phyloP scores from a whole-genome alignment of 2,329 filamentous ascomycete species.

The Monosporascus sp. region DNA sequence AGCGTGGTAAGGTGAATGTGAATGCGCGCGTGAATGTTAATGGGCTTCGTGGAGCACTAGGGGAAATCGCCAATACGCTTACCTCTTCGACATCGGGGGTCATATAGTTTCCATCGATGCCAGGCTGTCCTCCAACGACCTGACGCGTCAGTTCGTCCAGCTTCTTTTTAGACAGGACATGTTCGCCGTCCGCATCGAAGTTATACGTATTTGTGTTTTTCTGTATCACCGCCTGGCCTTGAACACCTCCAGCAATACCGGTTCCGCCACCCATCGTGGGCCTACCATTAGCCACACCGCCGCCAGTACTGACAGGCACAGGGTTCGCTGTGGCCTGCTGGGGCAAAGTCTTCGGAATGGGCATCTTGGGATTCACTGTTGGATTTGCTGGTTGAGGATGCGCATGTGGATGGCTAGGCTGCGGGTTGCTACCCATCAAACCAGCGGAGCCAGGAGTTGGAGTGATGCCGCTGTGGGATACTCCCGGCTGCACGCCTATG shows the following conservation, averaged over 20 bases:
- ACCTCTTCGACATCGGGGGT: constrained; percentile 96
- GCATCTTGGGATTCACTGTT: constrained; percentile 58
- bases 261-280: constrained; percentile 81
- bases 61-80: constrained; percentile 23
- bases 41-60: not conserved
- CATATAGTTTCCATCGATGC: constrained; percentile 69
- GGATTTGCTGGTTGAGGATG: constrained; percentile 39
- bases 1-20: not conserved
- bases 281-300: constrained; percentile 58
- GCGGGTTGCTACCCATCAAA: constrained; percentile 18
- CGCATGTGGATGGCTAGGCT: constrained; percentile 40
- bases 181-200: constrained; percentile 85
- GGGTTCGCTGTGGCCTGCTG: constrained; percentile 64
- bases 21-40: not conserved
- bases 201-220: constrained; percentile 72
- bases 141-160: constrained; percentile 91
- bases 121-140: constrained; percentile 71
- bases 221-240: constrained; percentile 79
- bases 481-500: constrained; percentile 17
- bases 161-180: constrained; percentile 96
- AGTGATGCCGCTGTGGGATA: constrained; percentile 13
- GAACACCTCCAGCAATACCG: constrained; percentile 71
- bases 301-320: constrained; percentile 64
- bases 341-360: constrained; percentile 73
- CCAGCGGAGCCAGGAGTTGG: constrained; percentile 19